A percentile compares a stretch with the other conserved stretches of the same genome.
These are phyloP conservation scores for Phoma sp. DNA, from an alignment of 2,329 filamentous ascomycete species.

Conservation along the genomic window DNA sequence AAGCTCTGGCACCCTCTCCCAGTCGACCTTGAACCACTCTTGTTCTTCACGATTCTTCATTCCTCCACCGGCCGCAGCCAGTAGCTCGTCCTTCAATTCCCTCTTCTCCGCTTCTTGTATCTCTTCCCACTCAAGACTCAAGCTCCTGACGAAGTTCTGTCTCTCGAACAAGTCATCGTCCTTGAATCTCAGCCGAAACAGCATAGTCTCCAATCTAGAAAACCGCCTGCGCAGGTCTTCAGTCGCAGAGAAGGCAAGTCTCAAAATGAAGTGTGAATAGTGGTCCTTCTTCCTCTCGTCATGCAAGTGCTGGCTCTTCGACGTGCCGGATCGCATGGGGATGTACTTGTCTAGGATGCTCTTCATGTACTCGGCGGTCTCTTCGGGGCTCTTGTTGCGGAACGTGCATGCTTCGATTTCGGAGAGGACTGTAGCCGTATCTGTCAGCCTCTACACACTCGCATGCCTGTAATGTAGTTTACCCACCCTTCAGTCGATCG, in stretches of 20 bases:
- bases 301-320: conserved; percentile 63
- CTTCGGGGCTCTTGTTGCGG: conserved; percentile 83
- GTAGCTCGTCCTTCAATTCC: conserved; percentile 67
- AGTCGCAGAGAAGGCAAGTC: conserved; percentile 88
- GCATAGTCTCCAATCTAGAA: conserved; percentile 81
- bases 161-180: conserved; percentile 78
- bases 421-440: conserved; percentile 67
- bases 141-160: conserved; percentile 73
- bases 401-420: conserved; percentile 95
- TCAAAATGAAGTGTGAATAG: conserved; percentile 96
- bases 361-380: conserved; percentile 84
- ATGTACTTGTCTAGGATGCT: conserved; percentile 87
- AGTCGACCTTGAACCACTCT: conserved; percentile 95
- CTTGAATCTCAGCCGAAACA: conserved; percentile 83
- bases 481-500: conserved; percentile 74
- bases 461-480: background rate
- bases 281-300: conserved; percentile 91
- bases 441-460: conserved; percentile 10
- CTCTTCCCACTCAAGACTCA: conserved; percentile 84
- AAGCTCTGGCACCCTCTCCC: conserved; percentile 89
- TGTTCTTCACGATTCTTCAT: conserved; percentile 72
- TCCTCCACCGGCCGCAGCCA: conserved; percentile 55
- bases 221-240: conserved; percentile 90
- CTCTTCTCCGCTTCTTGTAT: conserved; percentile 81
- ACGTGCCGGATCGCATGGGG: conserved; percentile 77